Percentiles rank a stretch among this genome's conserved stretches.
Conservation (phyloP, 768 basidiomycete genomes). For the Amanita molliuscula region DNA sequence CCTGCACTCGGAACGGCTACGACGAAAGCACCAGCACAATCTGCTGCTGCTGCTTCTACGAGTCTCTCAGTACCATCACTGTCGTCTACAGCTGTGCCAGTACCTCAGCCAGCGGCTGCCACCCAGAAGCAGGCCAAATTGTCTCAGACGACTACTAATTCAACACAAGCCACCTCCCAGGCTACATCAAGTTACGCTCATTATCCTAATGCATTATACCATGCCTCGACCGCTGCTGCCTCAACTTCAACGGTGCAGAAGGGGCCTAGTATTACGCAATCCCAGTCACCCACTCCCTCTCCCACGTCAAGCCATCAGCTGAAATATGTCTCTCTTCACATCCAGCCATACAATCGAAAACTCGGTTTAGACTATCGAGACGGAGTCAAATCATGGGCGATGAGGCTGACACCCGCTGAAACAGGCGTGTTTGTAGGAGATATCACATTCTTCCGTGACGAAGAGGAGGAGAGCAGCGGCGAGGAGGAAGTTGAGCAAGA, state of each 20-base stretch:
- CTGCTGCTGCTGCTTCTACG: slow-evolving; percentile 11
- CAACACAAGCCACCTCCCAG: slow-evolving; percentile 1
- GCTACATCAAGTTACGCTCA: slow-evolving; percentile 24
- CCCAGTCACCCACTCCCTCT: slow-evolving; percentile 29
- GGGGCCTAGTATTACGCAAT: slow-evolving; percentile 15
- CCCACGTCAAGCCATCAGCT: slow-evolving; percentile 33
- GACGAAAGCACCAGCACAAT: slow-evolving; percentile 13
- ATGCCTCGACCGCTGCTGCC: slow-evolving; percentile 13
- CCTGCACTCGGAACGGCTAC: slow-evolving; percentile 15
- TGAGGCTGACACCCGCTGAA: slow-evolving; percentile 51
- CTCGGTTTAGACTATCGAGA: slow-evolving; percentile 54
- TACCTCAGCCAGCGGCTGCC: slow-evolving; percentile 22
- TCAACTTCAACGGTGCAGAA: slow-evolving; percentile 12
- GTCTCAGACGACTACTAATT: not conserved
- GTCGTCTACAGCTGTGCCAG: slow-evolving; percentile 11
- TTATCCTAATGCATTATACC: slow-evolving; percentile 47
- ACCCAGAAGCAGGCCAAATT: slow-evolving; percentile 19
- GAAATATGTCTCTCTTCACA: slow-evolving; percentile 39
- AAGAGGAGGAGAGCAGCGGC: slow-evolving; percentile 50
- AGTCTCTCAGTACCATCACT: slow-evolving; percentile 11
- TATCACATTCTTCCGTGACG: slow-evolving; percentile 42
- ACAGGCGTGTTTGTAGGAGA: slow-evolving; percentile 42
- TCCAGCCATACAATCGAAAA: slow-evolving; percentile 49
- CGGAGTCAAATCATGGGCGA: slow-evolving; percentile 66
- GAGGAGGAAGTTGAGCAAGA: slow-evolving; percentile 37